phyloP scores from a whole-genome alignment of 805 yeast genomes.

The Alloascoidea africana region DNA sequence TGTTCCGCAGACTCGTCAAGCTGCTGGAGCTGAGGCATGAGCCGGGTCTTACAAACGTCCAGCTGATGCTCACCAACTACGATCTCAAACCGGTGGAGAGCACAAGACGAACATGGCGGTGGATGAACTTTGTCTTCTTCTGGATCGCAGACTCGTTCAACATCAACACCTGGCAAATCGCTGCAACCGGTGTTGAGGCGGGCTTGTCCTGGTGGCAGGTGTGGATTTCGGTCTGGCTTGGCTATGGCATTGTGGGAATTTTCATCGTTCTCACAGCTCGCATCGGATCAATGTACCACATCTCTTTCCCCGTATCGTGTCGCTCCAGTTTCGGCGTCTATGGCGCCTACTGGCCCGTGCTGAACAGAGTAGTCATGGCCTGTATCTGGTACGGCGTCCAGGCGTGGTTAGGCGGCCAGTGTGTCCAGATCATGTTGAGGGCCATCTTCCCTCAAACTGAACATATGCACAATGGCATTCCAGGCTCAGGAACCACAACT shows the following conservation, averaged over 20 bases:
- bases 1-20: constrained; percentile 1
- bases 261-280: constrained; percentile 63
- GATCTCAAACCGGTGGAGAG: constrained; percentile 72
- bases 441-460: constrained; percentile 44
- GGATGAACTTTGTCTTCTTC: constrained; percentile 66
- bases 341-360: constrained; percentile 79
- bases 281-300: constrained; percentile 67
- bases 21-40: constrained; percentile 15
- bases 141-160: constrained; percentile 90
- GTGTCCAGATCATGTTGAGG: constrained; percentile 62
- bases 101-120: constrained; percentile 66
- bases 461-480: constrained; percentile 30
- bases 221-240: constrained; percentile 83
- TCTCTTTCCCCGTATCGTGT: constrained; percentile 72
- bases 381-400: constrained; percentile 84
- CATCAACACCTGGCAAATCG: constrained; percentile 84
- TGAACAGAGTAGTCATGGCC: constrained; percentile 81
- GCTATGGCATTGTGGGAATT: constrained; percentile 53
- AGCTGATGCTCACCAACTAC: constrained; percentile 53
- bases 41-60: constrained; percentile 33
- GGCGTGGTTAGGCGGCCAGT: constrained; percentile 71
- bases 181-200: constrained; percentile 65
- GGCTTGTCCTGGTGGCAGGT: constrained; percentile 87
- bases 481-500: constrained; percentile 47
- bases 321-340: constrained; percentile 78